A percentile compares a stretch with the other conserved stretches of the same genome.
These are phyloP conservation scores for Penicillium cataractarum DNA, from an alignment of 495 filamentous ascomycete species.

Conservation along the genomic window DNA sequence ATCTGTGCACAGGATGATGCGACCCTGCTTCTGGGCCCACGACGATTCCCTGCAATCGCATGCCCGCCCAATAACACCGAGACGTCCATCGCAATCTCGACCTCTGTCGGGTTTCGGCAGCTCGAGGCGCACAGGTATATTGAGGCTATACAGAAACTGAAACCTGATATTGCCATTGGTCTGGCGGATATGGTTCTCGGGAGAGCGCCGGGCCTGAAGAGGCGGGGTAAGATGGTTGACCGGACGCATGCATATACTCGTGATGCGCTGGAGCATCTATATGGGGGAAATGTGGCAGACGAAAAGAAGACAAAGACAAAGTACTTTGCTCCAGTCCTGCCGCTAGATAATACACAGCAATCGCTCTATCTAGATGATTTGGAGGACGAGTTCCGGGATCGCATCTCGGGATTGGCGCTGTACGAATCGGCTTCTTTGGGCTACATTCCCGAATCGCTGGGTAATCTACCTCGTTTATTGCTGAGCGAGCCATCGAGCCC, in stretches of 20 bases:
- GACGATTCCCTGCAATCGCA: slow-evolving; percentile 74
- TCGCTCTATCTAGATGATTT: slow-evolving; percentile 75
- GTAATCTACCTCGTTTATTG: slow-evolving; percentile 70
- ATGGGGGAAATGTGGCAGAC: slow-evolving; percentile 41
- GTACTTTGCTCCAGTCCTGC: slow-evolving; percentile 84
- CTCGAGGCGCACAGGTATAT: slow-evolving; percentile 70
- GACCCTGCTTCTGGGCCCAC: slow-evolving; percentile 76
- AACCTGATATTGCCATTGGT: slow-evolving; percentile 80
- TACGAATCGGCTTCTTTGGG: slow-evolving; percentile 74
- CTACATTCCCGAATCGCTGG: slow-evolving; percentile 60
- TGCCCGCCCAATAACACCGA: slow-evolving; percentile 75
- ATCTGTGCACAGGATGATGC: slow-evolving; percentile 58
- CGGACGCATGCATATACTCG: slow-evolving; percentile 74
- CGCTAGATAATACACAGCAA: slow-evolving; percentile 73
- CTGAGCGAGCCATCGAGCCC: slow-evolving; percentile 69
- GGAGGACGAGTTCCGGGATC: slow-evolving; percentile 49
- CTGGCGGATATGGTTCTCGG: slow-evolving; percentile 74
- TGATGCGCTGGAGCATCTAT: slow-evolving; percentile 54
- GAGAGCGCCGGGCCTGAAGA: slow-evolving; percentile 62
- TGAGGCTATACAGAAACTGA: slow-evolving; percentile 59
- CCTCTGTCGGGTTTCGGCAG: slow-evolving; percentile 77
- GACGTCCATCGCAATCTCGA: slow-evolving; percentile 73
- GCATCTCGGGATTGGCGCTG: slow-evolving; percentile 77
- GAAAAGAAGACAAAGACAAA: slow-evolving; percentile 36
- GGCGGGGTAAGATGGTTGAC: slow-evolving; percentile 81